Conservation (phyloP, 1,139 yeast species). For the Blastobotrys buckinghamii region DNA sequence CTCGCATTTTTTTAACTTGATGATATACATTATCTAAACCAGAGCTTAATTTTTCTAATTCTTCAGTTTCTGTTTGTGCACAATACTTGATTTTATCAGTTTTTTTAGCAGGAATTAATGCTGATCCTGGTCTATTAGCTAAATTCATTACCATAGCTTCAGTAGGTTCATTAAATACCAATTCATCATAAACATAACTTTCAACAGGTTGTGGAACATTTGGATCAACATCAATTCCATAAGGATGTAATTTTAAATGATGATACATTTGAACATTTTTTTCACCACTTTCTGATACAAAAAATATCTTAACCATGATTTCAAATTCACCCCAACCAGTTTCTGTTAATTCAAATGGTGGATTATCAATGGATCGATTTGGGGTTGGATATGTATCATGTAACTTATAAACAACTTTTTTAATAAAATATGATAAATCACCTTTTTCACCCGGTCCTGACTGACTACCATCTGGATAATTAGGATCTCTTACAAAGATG, state of each 20-base stretch:
- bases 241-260: constrained; percentile 88
- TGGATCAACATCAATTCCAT: constrained; percentile 26
- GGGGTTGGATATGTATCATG: constrained; percentile 92
- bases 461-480: constrained; percentile 35
- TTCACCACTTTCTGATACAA: constrained; percentile 80
- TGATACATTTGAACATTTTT: constrained; percentile 84
- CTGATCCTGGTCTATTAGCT: constrained; percentile 70
- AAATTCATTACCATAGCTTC: constrained; percentile 76
- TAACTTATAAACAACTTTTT: constrained; percentile 86
- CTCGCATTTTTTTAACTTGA: constrained; percentile 31
- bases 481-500: constrained; percentile 79
- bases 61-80: constrained; percentile 65
- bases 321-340: constrained; percentile 99
- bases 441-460: constrained; percentile 33
- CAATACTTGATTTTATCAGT: constrained; percentile 43
- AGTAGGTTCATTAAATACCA: constrained; percentile 94
- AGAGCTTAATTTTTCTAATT: constrained; percentile 62
- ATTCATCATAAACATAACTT: constrained; percentile 77
- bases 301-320: constrained; percentile 78
- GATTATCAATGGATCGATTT: constrained; percentile 73
- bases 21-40: constrained; percentile 54
- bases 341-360: constrained; percentile 94
- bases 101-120: constrained; percentile 58
- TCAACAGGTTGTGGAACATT: constrained; percentile 40
- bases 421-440: constrained; percentile 77